These are phyloP conservation scores for Mucor plumbeus DNA, from an alignment of 371 early-diverging fungal genomes.

Conservation along the genomic window DNA sequence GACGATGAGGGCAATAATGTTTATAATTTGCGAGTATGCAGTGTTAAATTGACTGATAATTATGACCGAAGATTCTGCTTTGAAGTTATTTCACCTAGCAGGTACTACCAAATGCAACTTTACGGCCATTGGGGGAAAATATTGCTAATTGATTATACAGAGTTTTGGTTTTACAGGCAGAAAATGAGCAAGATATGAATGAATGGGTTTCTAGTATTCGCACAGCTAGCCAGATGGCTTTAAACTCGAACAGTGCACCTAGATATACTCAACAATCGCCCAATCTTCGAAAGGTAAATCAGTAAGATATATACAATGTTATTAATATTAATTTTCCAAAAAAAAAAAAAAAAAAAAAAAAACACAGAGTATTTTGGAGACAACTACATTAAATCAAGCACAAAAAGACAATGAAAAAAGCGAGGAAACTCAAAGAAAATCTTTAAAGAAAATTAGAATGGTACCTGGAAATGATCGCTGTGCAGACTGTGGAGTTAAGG, in stretches of 20 bases:
- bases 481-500: constrained; percentile 77
- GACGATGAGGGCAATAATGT: constrained; percentile 46
- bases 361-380: constrained; percentile 8
- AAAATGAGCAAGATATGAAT: constrained; percentile 74
- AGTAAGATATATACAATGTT: background rate
- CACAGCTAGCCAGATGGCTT: constrained; percentile 70
- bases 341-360: no score
- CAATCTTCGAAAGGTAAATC: constrained; percentile 24
- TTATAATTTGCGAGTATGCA: constrained; percentile 78
- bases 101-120: constrained; percentile 41
- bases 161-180: constrained; percentile 81
- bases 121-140: background rate
- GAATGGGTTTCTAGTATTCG: constrained; percentile 84
- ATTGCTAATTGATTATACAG: constrained; percentile 22
- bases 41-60: constrained; percentile 70
- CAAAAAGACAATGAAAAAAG: constrained; percentile 8
- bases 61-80: constrained; percentile 85
- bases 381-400: constrained; percentile 6
- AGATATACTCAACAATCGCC: constrained; percentile 29
- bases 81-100: constrained; percentile 83
- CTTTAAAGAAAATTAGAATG: constrained; percentile 38
- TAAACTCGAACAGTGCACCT: constrained; percentile 60
- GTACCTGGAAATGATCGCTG: constrained; percentile 75
- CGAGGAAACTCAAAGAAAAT: constrained; percentile 32
- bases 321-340: background rate